A percentile compares a stretch with the other conserved stretches of the same genome.
Evolutionary conservation across 176 grass and related monocot species (phyloP).

Genomic region (Oryza nivara): DNA sequence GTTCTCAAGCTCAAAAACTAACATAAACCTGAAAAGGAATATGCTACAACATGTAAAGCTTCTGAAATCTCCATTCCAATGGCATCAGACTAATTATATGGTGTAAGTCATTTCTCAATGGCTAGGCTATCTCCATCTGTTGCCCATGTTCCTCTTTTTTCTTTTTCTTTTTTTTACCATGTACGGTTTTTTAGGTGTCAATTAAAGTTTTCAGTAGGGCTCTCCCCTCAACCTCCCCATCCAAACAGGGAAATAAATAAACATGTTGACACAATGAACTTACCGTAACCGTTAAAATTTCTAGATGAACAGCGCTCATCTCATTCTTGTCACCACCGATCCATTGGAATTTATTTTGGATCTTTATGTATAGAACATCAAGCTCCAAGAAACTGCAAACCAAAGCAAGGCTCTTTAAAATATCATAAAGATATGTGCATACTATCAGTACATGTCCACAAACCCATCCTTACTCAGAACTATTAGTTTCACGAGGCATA

Average conservation of each 20-base stretch:
- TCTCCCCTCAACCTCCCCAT: neutral
- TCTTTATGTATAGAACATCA: constrained; percentile 88
- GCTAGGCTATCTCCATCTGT: constrained; percentile 12
- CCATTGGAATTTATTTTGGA: constrained; percentile 91
- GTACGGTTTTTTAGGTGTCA: neutral
- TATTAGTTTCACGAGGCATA: constrained; percentile 83
- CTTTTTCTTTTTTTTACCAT: neutral
- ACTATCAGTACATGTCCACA: constrained; percentile 11
- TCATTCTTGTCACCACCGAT: constrained; percentile 85
- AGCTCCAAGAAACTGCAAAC: constrained; percentile 89
- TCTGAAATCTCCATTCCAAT: neutral
- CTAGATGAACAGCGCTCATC: constrained; percentile 79
- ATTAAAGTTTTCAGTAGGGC: constrained; percentile 20
- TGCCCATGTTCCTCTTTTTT: constrained; percentile 19
- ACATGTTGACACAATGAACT: constrained; percentile 31
- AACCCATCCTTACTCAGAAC: constrained; percentile 69
- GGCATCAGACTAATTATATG: neutral
- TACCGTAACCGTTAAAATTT: constrained; percentile 85
- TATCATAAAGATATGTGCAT: constrained; percentile 33
- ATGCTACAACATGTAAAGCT: constrained; percentile 10
- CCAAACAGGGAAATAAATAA: constrained; percentile 12
- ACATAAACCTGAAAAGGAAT: constrained; percentile 12
- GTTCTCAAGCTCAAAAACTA: constrained; percentile 18
- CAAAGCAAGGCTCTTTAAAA: constrained; percentile 31
- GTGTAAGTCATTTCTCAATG: neutral